Base-by-base conservation (phyloP, 2,329 filamentous ascomycete genomes). In the Aureobasidium sp. region DNA sequence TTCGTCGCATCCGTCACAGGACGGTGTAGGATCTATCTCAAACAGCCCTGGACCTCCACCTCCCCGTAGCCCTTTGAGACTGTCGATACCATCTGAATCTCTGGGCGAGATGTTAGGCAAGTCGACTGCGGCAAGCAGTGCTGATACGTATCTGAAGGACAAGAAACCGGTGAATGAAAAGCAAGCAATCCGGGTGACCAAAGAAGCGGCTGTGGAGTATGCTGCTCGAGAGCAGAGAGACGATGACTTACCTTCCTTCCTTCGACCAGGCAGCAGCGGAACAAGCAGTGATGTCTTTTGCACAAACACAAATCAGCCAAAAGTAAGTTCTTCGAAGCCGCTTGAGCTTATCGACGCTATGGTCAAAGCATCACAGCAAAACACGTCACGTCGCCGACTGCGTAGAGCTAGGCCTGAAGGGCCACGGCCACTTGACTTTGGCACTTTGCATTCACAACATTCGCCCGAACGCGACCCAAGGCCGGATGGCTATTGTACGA, bases 41-140 rank as follows among this genome's bases (percentile, higher is more conserved):
- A 67, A 71, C 20, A 71, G 70, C 56, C 71, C 72, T 27, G 72
- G 72, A 47, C 70, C 71, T 22, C 71, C 71, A 14, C 71, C 71
- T 17, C 70, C 71, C n/a, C 68, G 67, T 9, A 73, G 70, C 56
- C 71, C 72, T 2, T 61, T 73, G 37, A 63, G 72, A 11, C 37
- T 59, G 39, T 65, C 57, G 25, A 64, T 62, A 44, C 61, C 48
- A 36, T 62, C 47, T 8, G 56, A 48, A 5, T 61, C 57, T 22
- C 48, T 62, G 5, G 49, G 48, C 20, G 47, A 63, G 51, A 49
- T 56, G 25, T 57, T 48, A 34, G 37, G 34, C 41, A 62, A 22
- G 25, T 49, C 61, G 29, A 55, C 20, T 12, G 31, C 27, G 17
- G 9, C 17, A 22, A 58, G 17, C 31, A 58, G 58, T 53, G 34